These are phyloP conservation scores for Quercus tomentella DNA, from an alignment of 331 rosid genomes.

Conservation along the genomic window DNA sequence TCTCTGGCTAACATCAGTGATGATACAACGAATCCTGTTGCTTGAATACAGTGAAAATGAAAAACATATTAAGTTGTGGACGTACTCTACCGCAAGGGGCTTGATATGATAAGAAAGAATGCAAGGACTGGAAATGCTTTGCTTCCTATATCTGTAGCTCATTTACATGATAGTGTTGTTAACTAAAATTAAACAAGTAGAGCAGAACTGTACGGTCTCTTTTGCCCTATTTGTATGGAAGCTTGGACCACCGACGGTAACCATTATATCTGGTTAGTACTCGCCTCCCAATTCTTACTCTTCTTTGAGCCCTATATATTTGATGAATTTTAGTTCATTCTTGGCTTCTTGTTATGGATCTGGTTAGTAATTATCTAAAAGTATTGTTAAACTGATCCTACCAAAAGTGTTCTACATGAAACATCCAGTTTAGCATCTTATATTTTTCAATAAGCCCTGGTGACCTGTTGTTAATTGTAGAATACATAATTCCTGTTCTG, in stretches of 20 bases:
- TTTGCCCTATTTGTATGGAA: slow-evolving; percentile 91
- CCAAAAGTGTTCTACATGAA: background rate
- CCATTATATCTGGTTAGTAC: slow-evolving; percentile 60
- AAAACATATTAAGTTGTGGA: too few relatives aligned
- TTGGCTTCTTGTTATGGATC: too few relatives aligned
- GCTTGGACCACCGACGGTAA: slow-evolving; percentile 73
- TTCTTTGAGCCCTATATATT: background rate
- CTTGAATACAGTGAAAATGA: too few relatives aligned
- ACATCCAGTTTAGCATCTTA: background rate
- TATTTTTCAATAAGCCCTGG: background rate
- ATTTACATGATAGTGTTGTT: background rate
- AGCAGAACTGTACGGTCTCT: slow-evolving; percentile 47
- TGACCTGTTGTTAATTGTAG: background rate
- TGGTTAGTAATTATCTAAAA: background rate
- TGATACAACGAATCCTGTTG: too few relatives aligned
- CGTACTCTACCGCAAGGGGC: too few relatives aligned
- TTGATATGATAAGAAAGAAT: too few relatives aligned
- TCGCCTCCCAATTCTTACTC: background rate
- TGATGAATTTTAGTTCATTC: too few relatives aligned
- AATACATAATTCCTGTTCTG: background rate
- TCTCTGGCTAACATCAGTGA: too few relatives aligned
- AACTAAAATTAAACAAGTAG: background rate
- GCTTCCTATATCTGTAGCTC: too few relatives aligned
- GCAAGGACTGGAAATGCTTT: too few relatives aligned
- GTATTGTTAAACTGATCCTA: background rate